A percentile compares a stretch with the other conserved stretches of the same genome.
These are phyloP conservation scores for Exserohilum rostratum DNA, from an alignment of 2,329 filamentous ascomycete species.

Conservation along the genomic window DNA sequence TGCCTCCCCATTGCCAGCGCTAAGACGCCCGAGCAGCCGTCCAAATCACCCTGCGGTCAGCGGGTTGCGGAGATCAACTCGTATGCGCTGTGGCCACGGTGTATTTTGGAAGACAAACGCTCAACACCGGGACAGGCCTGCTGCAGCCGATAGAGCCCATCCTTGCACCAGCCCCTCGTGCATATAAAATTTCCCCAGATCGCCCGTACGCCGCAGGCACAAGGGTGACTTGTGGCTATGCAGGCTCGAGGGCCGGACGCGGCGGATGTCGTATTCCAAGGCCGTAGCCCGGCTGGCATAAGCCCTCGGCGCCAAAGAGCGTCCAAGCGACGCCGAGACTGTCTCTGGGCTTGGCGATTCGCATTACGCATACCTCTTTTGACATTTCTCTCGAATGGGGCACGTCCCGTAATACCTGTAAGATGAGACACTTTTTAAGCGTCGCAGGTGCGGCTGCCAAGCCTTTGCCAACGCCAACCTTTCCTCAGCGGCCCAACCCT, in stretches of 20 bases:
- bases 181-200: slow-evolving; percentile 1
- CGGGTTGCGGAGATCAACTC: neutral
- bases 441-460: slow-evolving; percentile 3
- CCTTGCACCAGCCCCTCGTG: too few relatives aligned
- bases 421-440: slow-evolving; percentile 14
- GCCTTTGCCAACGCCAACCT: neutral
- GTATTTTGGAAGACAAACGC: too few relatives aligned
- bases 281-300: neutral
- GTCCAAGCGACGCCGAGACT: slow-evolving; percentile 20
- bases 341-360: slow-evolving; percentile 17
- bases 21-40: neutral
- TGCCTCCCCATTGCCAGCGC: too few relatives aligned
- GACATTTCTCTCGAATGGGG: neutral
- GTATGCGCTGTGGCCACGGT: too few relatives aligned
- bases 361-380: slow-evolving; percentile 17
- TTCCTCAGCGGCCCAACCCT: slow-evolving; percentile 7
- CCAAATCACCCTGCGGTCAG: too few relatives aligned
- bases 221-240: neutral
- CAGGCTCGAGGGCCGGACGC: slow-evolving; percentile 3
- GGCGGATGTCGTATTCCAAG: slow-evolving; percentile 4
- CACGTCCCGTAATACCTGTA: slow-evolving; percentile 6
- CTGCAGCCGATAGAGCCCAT: too few relatives aligned
- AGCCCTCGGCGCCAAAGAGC: slow-evolving; percentile 6
- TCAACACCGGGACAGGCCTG: too few relatives aligned
- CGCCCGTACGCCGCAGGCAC: slow-evolving; percentile 1